phyloP scores from a whole-genome alignment of 148 eudicot genomes.

The Oxyria digyna region DNA sequence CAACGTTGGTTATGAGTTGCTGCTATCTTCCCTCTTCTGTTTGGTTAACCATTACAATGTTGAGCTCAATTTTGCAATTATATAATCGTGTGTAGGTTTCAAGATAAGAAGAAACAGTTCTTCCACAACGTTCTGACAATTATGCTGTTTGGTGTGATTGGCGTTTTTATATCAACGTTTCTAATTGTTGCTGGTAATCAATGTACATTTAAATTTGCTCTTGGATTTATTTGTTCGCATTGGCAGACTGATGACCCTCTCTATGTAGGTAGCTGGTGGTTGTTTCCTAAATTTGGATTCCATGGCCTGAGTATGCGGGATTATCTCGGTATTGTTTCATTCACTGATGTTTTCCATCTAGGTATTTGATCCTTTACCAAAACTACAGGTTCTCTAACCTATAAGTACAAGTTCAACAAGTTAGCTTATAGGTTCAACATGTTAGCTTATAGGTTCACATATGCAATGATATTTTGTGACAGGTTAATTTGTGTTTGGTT shows the following conservation, averaged over 20 bases:
- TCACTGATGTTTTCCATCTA: not conserved
- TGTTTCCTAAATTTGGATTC: conserved; percentile 61
- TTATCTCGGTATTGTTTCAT: conserved; percentile 46
- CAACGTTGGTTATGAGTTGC: conserved; percentile 81
- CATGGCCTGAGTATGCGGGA: conserved; percentile 52
- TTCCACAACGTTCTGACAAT: conserved; percentile 89
- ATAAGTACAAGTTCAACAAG: too few relatives aligned
- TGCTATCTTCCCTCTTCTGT: not conserved
- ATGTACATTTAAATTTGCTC: not conserved
- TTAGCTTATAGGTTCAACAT: too few relatives aligned
- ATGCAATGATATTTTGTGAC: too few relatives aligned
- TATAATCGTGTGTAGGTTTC: conserved; percentile 45
- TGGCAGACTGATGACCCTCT: not conserved
- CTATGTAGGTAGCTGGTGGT: conserved; percentile 69
- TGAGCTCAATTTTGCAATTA: not conserved
- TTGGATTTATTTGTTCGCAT: not conserved
- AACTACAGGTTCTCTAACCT: too few relatives aligned
- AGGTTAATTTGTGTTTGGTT: too few relatives aligned
- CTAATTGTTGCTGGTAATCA: conserved; percentile 60
- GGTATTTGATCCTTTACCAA: not conserved
- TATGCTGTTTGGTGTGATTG: conserved; percentile 76
- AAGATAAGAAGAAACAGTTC: conserved; percentile 96
- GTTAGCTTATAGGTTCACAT: too few relatives aligned
- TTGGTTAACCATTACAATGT: not conserved
- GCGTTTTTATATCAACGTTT: conserved; percentile 67